Evolutionary conservation across 2,329 filamentous ascomycete species (phyloP), one percentile per base, ranked within the genome.

Genomic region (Pestalotiopsis sp.): DNA sequence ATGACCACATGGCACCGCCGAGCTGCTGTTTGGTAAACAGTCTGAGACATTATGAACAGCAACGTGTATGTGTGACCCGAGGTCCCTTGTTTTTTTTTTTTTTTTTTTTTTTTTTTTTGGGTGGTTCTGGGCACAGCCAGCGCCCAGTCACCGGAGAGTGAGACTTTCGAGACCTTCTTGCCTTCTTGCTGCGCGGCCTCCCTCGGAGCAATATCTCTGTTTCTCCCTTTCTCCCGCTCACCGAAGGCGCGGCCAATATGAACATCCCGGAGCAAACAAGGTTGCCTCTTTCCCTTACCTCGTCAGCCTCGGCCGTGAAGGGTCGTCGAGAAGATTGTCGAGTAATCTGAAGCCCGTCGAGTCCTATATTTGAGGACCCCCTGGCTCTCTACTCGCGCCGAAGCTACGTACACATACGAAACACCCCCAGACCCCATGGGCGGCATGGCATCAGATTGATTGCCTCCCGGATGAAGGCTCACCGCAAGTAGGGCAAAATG

Each of bases 301-400:
- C 62, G 48, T 64, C 61, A 64, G 35, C 61, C 61, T 61, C 58
- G 58, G 58, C 22, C 56, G 56, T 58, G 56, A 35, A 58, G 22
- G 22, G 56, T 58, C 22, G 56, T 58, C 14, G 56, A 26, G 17
- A 52, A 52, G 10, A 52, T 6, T 52, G 17, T 52, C 44, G 3
- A 52, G 40, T 4, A 20, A 17, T n/a, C n/a, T 52, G 13, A 38
- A 26, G 40, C 10, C 20, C 58, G 58, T 14, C 24, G 26, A n/a
- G 17, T 52, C 17, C 58, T 38, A 30, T 22, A 11, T 52, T 64
- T 52, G 17, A 14, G 30, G n/a, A 44, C 40, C 39, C 39, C 62
- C 56, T 65, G 39, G 24, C 62, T 65, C 48, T 58, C 11, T 52
- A n/a, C 24, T 7, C 9, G 24, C 44, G 44, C 20, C 14, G 44